These are phyloP conservation scores for Globisporangium iwayamae DNA, from an alignment of 352 stramenopile species.

Conservation along the genomic window DNA sequence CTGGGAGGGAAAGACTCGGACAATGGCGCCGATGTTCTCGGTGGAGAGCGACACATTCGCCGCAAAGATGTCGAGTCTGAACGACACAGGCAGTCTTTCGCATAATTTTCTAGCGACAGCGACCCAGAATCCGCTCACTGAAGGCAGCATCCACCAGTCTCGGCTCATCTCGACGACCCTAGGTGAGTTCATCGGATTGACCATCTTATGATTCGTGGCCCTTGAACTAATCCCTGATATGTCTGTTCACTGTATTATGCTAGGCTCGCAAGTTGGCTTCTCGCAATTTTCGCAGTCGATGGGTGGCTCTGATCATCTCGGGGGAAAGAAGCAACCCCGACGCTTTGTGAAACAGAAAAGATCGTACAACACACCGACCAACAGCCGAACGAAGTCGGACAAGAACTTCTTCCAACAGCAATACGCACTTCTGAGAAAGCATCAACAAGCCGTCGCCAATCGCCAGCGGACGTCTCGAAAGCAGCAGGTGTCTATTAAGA, in stretches of 20 bases:
- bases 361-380: not conserved
- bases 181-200: constrained; percentile 5
- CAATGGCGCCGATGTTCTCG: constrained; percentile 75
- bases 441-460: constrained; percentile 47
- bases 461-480: constrained; percentile 43
- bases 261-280: constrained; percentile 5
- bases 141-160: constrained; percentile 32
- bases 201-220: not conserved
- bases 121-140: constrained; percentile 15
- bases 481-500: constrained; percentile 55
- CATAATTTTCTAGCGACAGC: constrained; percentile 14
- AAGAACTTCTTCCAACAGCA: constrained; percentile 65
- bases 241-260: not conserved
- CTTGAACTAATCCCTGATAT: not conserved
- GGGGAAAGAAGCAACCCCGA: not conserved
- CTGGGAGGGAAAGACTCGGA: constrained; percentile 64
- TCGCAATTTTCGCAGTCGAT: constrained; percentile 10
- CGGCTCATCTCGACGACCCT: constrained; percentile 36
- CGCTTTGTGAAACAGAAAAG: constrained; percentile 30
- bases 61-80: constrained; percentile 8
- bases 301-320: not conserved
- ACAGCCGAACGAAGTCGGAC: constrained; percentile 13
- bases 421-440: constrained; percentile 48
- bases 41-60: constrained; percentile 59
- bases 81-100: constrained; percentile 3